These are phyloP conservation scores for Eucalyptus paniculata DNA, from an alignment of 345 rosid species.

Conservation along the genomic window DNA sequence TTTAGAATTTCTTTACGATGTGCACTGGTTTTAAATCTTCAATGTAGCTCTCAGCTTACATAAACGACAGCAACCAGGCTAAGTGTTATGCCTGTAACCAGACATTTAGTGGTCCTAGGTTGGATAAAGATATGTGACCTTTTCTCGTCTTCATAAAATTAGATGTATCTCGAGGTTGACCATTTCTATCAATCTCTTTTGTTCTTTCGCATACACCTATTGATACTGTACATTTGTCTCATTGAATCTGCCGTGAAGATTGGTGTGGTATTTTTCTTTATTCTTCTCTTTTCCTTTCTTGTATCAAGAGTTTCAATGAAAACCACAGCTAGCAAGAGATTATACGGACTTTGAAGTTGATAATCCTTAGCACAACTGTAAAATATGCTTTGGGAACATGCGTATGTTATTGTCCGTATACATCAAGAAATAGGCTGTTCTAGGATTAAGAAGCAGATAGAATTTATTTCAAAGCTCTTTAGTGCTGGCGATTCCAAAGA, in stretches of 20 bases:
- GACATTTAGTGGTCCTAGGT: not conserved
- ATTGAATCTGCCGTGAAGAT: not conserved
- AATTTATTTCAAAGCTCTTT: not conserved
- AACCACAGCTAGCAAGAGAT: not conserved
- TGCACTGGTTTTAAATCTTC: not conserved
- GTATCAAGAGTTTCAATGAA: not conserved
- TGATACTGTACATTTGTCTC: not conserved
- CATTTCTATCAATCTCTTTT: not conserved
- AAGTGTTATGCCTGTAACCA: not conserved
- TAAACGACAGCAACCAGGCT: not conserved
- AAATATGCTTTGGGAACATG: not conserved
- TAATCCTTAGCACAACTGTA: not conserved
- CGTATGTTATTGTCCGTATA: not conserved
- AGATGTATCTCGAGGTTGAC: not conserved
- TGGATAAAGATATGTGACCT: not conserved
- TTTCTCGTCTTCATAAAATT: not conserved
- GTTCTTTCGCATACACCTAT: not conserved
- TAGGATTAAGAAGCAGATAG: not conserved
- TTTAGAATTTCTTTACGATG: not conserved
- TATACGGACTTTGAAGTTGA: not conserved
- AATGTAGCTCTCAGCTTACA: not conserved
- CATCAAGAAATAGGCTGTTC: not conserved
- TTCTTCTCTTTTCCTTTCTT: not conserved
- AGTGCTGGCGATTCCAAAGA: not conserved
- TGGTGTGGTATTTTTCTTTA: not conserved